Evolutionary conservation across 2,329 filamentous ascomycete genomes (phyloP), one percentile per base, ranked within the genome.

Genomic region (Paecilomyces variotii): DNA sequence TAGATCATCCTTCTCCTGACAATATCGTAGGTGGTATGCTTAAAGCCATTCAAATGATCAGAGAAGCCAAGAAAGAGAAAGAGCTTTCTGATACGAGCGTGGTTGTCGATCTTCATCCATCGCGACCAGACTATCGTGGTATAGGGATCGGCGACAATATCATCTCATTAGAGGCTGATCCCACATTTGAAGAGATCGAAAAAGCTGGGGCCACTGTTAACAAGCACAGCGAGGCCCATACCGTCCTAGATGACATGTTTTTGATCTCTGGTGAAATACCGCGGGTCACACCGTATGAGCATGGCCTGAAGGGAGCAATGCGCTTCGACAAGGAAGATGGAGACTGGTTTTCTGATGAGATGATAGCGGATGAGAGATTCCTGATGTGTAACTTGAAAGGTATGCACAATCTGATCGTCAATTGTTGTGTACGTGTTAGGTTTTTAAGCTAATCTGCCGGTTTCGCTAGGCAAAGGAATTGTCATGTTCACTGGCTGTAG

Each of bases 401-500:
- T 79, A 63, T 24, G 62, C 61, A 19, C 39, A 30, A 9, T 14
- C 35, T 52, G 53, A n/a, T 9, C 25, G 27, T 28, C 30, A 10
- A 6, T 51, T 12, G 51, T 30, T 26, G 4, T 30, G 28, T 58
- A 6, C 58, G 11, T 25, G 12, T 27, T 14, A 32, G 7, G 35
- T 2, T 25, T 27, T 14, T 26, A 52, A 32, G 19, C 12, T 56
- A 27, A 9, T 30, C 19, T 30, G 6, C 19, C 10, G 27, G 19
- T 10, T n/a, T 30, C 25, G 54, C 0, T 56, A 80, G 79, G 70
- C 11, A 80, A 78, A 60, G 82, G 82, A 0, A 72, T 84, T 2
- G 78, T 84, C 1, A 71, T 84, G 24, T 82, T 84, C 64, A 82
- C 81, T 0, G 82, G 81, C 10, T 84, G 82, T 69, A 81, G 78